Percentiles rank a stretch among this genome's conserved stretches.
Evolutionary conservation across 1,284 basidiomycete genomes (phyloP).

Genomic region (Peniophora sp.): DNA sequence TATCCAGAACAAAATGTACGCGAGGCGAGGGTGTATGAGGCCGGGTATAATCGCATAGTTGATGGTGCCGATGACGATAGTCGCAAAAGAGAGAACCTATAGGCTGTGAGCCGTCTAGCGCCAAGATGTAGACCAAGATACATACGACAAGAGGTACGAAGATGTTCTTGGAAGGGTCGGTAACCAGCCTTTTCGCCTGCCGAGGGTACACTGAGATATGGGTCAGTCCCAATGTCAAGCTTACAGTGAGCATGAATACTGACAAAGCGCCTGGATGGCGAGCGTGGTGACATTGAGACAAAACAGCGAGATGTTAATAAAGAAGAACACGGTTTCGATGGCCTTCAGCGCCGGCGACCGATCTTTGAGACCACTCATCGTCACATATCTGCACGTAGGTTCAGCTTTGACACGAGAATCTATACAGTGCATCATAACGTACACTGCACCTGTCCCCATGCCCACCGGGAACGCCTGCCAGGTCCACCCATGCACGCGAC

Average conservation of each 20-base stretch:
- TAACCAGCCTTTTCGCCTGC: conserved; percentile 32
- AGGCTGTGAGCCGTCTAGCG: too few relatives aligned
- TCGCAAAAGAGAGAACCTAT: conserved; percentile 40
- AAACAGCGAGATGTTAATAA: conserved; percentile 37
- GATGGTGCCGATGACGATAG: conserved; percentile 40
- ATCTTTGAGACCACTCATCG: conserved; percentile 31
- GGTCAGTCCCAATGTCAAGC: neutral
- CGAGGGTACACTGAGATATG: conserved; percentile 31
- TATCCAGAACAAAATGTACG: conserved; percentile 37
- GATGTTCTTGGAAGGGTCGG: conserved; percentile 36
- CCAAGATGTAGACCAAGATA: conserved; percentile 15
- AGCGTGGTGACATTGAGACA: conserved; percentile 34
- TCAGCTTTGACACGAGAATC: too few relatives aligned
- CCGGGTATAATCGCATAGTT: conserved; percentile 32
- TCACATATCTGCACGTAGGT: conserved; percentile 20
- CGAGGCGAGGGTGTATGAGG: conserved; percentile 8
- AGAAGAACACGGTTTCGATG: conserved; percentile 37
- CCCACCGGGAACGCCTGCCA: conserved; percentile 31
- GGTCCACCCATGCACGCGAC: neutral
- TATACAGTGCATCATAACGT: too few relatives aligned
- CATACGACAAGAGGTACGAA: conserved; percentile 38
- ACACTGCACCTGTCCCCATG: conserved; percentile 43
- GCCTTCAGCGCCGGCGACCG: conserved; percentile 24
- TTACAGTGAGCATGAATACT: conserved; percentile 8
- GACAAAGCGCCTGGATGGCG: conserved; percentile 34